phyloP scores from a whole-genome alignment of 306 rosid species.

The Medicago truncatula region DNA sequence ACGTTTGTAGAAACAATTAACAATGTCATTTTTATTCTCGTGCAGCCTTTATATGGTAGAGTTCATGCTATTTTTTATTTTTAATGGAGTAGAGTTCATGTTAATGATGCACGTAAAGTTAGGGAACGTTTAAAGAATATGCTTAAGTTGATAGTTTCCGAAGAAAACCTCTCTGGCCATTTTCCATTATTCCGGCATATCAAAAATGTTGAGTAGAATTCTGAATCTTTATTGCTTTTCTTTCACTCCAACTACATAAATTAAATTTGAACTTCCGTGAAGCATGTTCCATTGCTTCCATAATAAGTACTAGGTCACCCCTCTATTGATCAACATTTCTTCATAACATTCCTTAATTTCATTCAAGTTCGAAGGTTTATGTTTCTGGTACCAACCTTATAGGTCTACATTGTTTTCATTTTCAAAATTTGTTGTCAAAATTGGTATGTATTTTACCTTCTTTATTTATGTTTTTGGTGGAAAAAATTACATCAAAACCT shows the following conservation, averaged over 20 bases:
- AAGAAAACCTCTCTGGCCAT: conserved; percentile 49
- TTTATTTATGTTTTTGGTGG: not conserved
- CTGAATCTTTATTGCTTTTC: conserved; percentile 55
- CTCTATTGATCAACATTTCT: conserved; percentile 35
- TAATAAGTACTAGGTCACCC: conserved; percentile 20
- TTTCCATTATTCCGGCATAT: conserved; percentile 28
- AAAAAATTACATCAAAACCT: not conserved
- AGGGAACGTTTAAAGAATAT: conserved; percentile 50
- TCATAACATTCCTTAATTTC: conserved; percentile 24
- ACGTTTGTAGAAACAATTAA: conserved; percentile 7
- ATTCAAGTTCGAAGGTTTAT: conserved; percentile 41
- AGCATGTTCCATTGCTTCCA: conserved; percentile 42
- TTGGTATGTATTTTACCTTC: conserved; percentile 8
- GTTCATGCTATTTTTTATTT: conserved; percentile 22
- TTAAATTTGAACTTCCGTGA: conserved; percentile 47
- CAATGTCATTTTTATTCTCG: conserved; percentile 12
- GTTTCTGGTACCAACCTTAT: conserved; percentile 3
- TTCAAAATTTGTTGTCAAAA: not conserved
- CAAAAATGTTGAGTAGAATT: conserved; percentile 40
- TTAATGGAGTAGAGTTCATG: conserved; percentile 27
- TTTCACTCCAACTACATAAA: conserved; percentile 59
- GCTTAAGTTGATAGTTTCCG: conserved; percentile 50
- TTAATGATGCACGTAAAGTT: conserved; percentile 50
- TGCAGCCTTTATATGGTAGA: conserved; percentile 41
- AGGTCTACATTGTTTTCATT: not conserved